Evolutionary conservation across 768 basidiomycete species (phyloP).

Genomic region (Tephrocybe rancida): DNA sequence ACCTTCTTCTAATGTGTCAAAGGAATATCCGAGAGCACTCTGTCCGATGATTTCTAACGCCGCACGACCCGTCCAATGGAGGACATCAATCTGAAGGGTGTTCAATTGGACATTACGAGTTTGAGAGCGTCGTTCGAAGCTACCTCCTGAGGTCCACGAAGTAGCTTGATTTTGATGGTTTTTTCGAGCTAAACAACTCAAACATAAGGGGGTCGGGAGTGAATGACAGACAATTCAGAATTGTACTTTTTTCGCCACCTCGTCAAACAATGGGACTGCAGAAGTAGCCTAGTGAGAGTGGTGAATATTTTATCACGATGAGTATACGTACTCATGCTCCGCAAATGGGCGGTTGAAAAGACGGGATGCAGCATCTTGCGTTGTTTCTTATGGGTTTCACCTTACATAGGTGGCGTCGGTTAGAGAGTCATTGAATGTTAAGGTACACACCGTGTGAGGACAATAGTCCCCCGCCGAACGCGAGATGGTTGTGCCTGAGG

Average conservation of each 20-base stretch:
- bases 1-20: constrained; percentile 29
- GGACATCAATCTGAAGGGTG: constrained; percentile 25
- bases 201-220: background rate
- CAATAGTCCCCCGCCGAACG: constrained; percentile 15
- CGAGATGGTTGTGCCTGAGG: constrained; percentile 6
- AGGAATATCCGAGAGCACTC: constrained; percentile 31
- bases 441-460: constrained; percentile 13
- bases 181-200: constrained; percentile 8
- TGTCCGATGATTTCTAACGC: constrained; percentile 33
- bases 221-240: background rate
- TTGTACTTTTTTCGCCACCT: constrained; percentile 19
- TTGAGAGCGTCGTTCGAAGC: background rate
- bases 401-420: background rate
- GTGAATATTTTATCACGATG: background rate
- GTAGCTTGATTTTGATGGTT: constrained; percentile 11
- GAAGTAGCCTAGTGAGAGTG: background rate
- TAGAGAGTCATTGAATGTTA: background rate
- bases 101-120: background rate
- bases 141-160: constrained; percentile 17
- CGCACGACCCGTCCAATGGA: constrained; percentile 30
- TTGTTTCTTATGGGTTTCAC: constrained; percentile 26
- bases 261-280: constrained; percentile 19
- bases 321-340: constrained; percentile 21
- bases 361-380: constrained; percentile 41
- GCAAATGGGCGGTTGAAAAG: constrained; percentile 37